A percentile compares a stretch with the other conserved stretches of the same genome.
phyloP scores from a whole-genome alignment of 345 rosid genomes.

The Schrenkiella parvula region DNA sequence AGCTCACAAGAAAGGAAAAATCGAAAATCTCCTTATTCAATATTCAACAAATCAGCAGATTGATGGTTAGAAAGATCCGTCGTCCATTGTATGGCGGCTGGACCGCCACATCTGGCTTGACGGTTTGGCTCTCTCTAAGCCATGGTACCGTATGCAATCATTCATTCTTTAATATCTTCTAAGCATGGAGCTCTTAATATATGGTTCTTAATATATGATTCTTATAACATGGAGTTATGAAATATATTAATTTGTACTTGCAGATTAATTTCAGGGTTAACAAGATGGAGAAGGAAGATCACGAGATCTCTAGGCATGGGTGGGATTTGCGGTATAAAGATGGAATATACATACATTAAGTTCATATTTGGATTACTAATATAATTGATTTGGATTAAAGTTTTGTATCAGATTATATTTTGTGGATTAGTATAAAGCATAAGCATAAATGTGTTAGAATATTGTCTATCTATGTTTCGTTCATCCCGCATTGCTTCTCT shows the following conservation, averaged over 20 bases:
- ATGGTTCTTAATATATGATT: neutral
- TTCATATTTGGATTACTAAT: neutral
- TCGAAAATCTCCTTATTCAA: neutral
- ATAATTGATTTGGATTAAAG: neutral
- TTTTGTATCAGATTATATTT: slow-evolving; percentile 2
- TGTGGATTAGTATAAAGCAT: neutral
- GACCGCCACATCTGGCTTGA: neutral
- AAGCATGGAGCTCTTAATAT: neutral
- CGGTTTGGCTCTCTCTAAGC: neutral
- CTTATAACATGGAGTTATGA: too few species aligned
- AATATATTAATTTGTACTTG: neutral
- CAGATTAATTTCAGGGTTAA: slow-evolving; percentile 4
- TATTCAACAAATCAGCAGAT: neutral
- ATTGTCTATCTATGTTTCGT: neutral
- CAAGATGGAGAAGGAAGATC: slow-evolving; percentile 13
- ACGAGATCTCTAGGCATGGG: neutral
- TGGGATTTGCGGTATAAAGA: slow-evolving; percentile 6
- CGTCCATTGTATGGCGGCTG: neutral
- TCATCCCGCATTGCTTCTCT: slow-evolving; percentile 13
- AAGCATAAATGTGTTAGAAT: neutral
- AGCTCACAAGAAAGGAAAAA: neutral
- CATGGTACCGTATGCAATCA: slow-evolving; percentile 13
- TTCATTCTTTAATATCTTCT: neutral
- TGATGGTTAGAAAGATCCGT: neutral
- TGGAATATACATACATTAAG: neutral